Base-by-base conservation (phyloP, 2,329 filamentous ascomycete genomes). In the Alternaria dauci region DNA sequence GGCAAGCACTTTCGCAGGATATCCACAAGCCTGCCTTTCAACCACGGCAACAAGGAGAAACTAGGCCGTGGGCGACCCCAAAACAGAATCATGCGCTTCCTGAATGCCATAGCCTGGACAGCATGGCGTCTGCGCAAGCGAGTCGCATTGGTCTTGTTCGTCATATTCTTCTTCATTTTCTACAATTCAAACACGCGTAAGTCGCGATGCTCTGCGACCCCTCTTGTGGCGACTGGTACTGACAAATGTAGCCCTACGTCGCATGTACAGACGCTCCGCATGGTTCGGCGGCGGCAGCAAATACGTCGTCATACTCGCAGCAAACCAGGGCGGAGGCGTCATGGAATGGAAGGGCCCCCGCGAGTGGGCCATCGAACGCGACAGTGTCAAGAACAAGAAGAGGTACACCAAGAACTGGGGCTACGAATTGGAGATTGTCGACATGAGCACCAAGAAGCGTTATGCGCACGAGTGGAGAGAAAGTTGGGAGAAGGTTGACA, bases 391-490 rank as follows among this genome's bases (percentile, higher is more conserved):
- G 77, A 99, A 99, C 81, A 99, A 99, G 84, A 90, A 91, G 76
- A 91, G 90, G 73, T 99, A 99, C 75, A 90, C 89, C 2, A 85
- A 87, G 34, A 86, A 86, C 76, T 98, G 95, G 94, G 95, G 95
- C 14, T 98, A 99, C 78, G 91, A 97, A 63, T 83, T 99, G 59
- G 95, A 99, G 78, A 91, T 98, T 75, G 93, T 96, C 68, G 96
- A 99, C 78, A 96, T 99, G 94, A 94, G 93, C 82, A 97, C 94
- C 55, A 97, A 97, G 86, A 98, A 97, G 82, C 89, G 94, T 68
- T 99, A 99, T 77, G 94, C 95, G 28, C 95, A 99, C 81, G 95
- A 99, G 81, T 99, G 95, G 95, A 88, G 95, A 73, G 95, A 99
- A 81, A 96, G 94, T 78, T 99, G 95, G 95, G 95, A 99, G 81